Evolutionary conservation across 441 rosid species (phyloP), one percentile per base, ranked within the genome.

Genomic region (Cnidoscolus chayamansa): DNA sequence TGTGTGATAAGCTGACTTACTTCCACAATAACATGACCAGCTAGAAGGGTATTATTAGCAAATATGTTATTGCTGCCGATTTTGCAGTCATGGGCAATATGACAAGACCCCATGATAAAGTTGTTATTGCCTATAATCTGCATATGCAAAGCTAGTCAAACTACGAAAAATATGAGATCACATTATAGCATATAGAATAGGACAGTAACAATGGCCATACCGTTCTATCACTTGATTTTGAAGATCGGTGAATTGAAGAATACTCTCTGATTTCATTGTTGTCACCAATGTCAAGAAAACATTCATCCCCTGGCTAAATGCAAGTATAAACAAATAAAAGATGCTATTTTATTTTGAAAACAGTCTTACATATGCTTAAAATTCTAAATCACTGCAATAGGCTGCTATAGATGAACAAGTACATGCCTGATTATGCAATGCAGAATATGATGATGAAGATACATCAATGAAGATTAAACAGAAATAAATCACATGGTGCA

Each of bases 21-120:
- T 83, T 92, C 88, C 25, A 89, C 92, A 64, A 84, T 77, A 65
- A 95, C 96, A 83, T 92, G 98, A 67, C 99, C 98, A 0, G 98
- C 98, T 63, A 95, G 83, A 86, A 94, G 97, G 54, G 91, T 92
- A 81, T 74, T 87, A 75, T 94, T 92, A 35, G 97, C 94, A 80
- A 92, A 89, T 68, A 94, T 92, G 89, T 94, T 94, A 81, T 56
- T 72, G 85, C 86, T 86, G 20, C 99, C 96, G 49, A 90, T 88
- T 80, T 86, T 87, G 81, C 98, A 95, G 80, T 92, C 99, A 80
- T 92, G 99, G 49, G 98, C 99, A 75, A 95, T 84, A 80, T 92
- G 99, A 78, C 99, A 89, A 59, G 98, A 88, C 3, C 98, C 99
- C 99, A 95, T 95, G 76, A 95, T 81, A 19, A 17, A 9, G 31